Evolutionary conservation across 2,329 filamentous ascomycete genomes (phyloP).

Genomic region (Sporothrix curviconia): DNA sequence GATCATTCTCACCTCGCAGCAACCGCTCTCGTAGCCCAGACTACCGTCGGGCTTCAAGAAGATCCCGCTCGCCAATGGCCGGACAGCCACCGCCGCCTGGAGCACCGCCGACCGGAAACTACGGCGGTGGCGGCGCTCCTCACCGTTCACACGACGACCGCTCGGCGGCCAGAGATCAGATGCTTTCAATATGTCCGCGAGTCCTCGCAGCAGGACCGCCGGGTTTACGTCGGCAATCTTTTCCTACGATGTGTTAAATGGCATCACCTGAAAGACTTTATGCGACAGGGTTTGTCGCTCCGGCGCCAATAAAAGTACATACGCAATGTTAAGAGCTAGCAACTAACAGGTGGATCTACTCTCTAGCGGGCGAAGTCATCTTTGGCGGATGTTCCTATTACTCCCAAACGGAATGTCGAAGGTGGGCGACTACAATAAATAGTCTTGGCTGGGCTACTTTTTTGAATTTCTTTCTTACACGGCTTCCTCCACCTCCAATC

Average conservation of each 20-base stretch:
- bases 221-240: constrained; percentile 99
- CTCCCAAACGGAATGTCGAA: constrained; percentile 99
- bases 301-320: too few species aligned
- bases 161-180: constrained; percentile 76
- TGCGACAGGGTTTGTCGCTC: constrained; percentile 82
- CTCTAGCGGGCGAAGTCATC: constrained; percentile 97
- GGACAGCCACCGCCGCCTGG: constrained; percentile 61
- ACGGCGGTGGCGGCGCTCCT: constrained; percentile 49
- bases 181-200: constrained; percentile 94
- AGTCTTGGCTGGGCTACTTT: constrained; percentile 79
- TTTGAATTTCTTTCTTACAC: constrained; percentile 30
- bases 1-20: constrained; percentile 73
- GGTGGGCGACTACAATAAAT: constrained; percentile 85
- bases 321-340: too few species aligned
- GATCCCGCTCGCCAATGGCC: constrained; percentile 84
- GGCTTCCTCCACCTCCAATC: neutral
- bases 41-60: constrained; percentile 64
- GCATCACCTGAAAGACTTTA: constrained; percentile 99
- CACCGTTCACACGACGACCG: constrained; percentile 81
- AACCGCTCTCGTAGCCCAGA: constrained; percentile 71
- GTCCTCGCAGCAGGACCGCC: constrained; percentile 94
- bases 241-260: constrained; percentile 99
- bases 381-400: constrained; percentile 98
- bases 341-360: constrained; percentile 32
- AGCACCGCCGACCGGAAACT: constrained; percentile 58